A percentile compares a stretch with the other conserved stretches of the same genome.
Conservation (phyloP, 495 filamentous ascomycete genomes). For the Pyronema domesticum region DNA sequence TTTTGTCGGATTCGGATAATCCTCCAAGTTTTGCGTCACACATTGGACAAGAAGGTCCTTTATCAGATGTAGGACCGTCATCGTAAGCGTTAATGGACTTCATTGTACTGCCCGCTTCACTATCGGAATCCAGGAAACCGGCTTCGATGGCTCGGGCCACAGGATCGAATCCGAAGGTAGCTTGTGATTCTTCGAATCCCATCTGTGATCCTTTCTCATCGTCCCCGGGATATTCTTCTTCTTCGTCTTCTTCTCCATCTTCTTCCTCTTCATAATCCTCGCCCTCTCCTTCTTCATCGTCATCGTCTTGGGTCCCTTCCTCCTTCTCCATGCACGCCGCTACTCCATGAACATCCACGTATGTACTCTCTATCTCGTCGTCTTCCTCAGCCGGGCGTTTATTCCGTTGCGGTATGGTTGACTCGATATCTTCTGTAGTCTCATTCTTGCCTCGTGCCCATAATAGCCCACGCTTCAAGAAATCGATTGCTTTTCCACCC, state of each 20-base stretch:
- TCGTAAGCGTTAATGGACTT: constrained; percentile 4
- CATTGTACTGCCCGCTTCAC: constrained; percentile 4
- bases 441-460: not conserved
- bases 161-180: constrained; percentile 13
- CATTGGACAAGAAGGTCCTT: constrained; percentile 13
- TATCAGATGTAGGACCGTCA: not conserved
- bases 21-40: constrained; percentile 9
- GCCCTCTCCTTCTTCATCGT: constrained; percentile 1
- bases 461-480: not conserved
- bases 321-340: not conserved
- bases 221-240: constrained; percentile 49
- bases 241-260: constrained; percentile 17
- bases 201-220: constrained; percentile 27
- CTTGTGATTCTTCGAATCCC: constrained; percentile 15
- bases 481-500: not conserved
- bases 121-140: constrained; percentile 14
- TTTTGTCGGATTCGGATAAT: constrained; percentile 31
- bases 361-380: no score
- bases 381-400: no score
- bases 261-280: constrained; percentile 4
- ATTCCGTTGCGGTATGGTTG: no score
- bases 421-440: no score
- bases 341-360: not conserved
- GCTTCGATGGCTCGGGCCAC: constrained; percentile 14
- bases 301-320: not conserved